Base-by-base conservation (phyloP, 768 basidiomycete species). In the Grammothele lineata region DNA sequence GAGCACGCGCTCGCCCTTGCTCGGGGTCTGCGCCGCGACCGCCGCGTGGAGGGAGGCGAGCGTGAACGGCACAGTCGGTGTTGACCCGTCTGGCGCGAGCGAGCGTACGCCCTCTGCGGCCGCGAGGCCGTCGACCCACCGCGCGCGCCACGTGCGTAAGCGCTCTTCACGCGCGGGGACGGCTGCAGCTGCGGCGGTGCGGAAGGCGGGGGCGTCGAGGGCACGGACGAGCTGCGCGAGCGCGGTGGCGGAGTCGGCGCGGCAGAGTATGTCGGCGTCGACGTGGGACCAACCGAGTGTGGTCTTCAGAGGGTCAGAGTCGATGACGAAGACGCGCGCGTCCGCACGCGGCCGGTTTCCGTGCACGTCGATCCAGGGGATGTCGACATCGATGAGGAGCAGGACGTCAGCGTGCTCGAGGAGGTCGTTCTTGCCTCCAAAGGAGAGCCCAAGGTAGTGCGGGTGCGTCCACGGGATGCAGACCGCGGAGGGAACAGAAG, bases 291-390 rank as follows among this genome's bases (percentile, higher is more conserved):
- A 75, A 0, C 81, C 79, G 4, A 68, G 56, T 1, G 56, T 51
- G 19, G 73, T 67, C 63, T 76, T 81, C 3, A 88, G 68, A 1
- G 83, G 82, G 51, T 87, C 82, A 15, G 73, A 64, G 54, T 86
- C 84, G 17, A 87, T 59, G 14, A 85, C 65, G 53, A 83, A 85
- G 4, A 86, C 70, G 17, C 71, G 65, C 0, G 82, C 76, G 3
- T 66, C 60, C 0, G 64, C 55, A 1, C 26, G 56, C 0, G 83
- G 81, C 5, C 63, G 63, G 45, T 59, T 66, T 21, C 74, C 72
- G 43, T 75, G 69, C 37, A 58, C 63, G 1, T 78, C 73, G 22
- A 83, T 78, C 81, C 85, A 87, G 0, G 85, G 81, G 1, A 85
- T 64, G 53, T 83, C 82, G 3, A 70, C 73, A 45, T 87, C 85